Conservation (phyloP, 345 rosid genomes). For the Toxicodendron radicans region DNA sequence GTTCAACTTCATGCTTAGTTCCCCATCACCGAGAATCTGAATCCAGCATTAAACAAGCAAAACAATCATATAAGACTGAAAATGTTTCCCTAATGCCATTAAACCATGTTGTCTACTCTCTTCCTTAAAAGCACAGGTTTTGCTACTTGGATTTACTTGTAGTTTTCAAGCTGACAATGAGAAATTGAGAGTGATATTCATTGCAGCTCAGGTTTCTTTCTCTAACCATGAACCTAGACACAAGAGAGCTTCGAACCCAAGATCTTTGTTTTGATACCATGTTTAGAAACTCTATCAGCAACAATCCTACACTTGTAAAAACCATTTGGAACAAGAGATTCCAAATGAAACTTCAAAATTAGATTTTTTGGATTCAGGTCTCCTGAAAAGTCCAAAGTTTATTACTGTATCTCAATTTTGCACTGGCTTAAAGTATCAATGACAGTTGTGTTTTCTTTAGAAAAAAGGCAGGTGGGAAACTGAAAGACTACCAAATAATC, state of each 20-base stretch:
- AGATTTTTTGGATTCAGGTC: neutral
- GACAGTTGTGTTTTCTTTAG: neutral
- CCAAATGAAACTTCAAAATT: neutral
- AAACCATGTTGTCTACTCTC: neutral
- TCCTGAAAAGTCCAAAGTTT: neutral
- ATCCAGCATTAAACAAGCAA: slow-evolving; percentile 12
- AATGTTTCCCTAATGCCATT: neutral
- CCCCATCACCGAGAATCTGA: slow-evolving; percentile 84
- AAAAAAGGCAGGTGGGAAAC: neutral
- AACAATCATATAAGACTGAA: slow-evolving; percentile 1
- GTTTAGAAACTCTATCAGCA: too few species aligned
- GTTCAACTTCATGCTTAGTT: slow-evolving; percentile 70
- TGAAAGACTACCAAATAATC: neutral
- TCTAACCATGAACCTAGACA: too few species aligned
- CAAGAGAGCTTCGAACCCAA: too few species aligned
- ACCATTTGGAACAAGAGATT: neutral
- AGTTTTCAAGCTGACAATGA: neutral
- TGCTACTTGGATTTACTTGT: neutral
- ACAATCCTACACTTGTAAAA: neutral
- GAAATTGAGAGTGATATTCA: neutral
- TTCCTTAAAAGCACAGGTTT: neutral
- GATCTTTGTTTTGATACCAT: too few species aligned
- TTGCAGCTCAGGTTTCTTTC: neutral
- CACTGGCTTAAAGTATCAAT: neutral
- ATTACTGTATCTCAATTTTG: neutral